Conservation (phyloP, 2,329 filamentous ascomycete genomes). For the Arachnopeziza araneosa region DNA sequence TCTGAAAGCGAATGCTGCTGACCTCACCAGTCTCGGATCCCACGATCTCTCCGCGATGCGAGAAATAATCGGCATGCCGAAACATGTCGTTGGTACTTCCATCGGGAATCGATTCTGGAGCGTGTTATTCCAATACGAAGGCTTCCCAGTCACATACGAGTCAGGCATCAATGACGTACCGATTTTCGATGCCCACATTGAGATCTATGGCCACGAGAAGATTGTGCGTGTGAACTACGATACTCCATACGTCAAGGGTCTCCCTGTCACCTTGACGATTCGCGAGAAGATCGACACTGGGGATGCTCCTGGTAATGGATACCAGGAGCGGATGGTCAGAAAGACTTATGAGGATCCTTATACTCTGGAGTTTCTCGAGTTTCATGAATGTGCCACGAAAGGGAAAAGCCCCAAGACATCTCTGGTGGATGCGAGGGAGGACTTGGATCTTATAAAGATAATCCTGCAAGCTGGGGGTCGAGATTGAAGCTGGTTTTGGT, state of each 20-base stretch:
- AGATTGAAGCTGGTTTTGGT: not conserved
- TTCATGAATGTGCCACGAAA: slow-evolving; percentile 29
- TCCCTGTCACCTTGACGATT: slow-evolving; percentile 32
- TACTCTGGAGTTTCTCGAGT: slow-evolving; percentile 33
- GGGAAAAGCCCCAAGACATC: slow-evolving; percentile 30
- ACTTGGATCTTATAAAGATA: slow-evolving; percentile 18
- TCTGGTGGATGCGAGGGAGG: slow-evolving; percentile 25
- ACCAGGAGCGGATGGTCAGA: slow-evolving; percentile 23
- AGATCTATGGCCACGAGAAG: slow-evolving; percentile 48
- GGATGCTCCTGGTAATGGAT: slow-evolving; percentile 36
- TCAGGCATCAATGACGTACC: slow-evolving; percentile 49
- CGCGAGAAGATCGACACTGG: slow-evolving; percentile 39
- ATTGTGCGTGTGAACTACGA: slow-evolving; percentile 50
- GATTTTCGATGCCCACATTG: slow-evolving; percentile 46
- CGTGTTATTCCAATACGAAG: slow-evolving; percentile 40
- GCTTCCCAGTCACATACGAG: slow-evolving; percentile 52
- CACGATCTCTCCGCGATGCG: slow-evolving; percentile 51
- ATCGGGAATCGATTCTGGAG: slow-evolving; percentile 38
- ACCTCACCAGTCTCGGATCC: slow-evolving; percentile 44
- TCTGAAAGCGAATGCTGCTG: slow-evolving; percentile 33
- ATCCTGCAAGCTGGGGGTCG: slow-evolving; percentile 1
- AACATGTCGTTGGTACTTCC: slow-evolving; percentile 39
- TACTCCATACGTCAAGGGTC: slow-evolving; percentile 51
- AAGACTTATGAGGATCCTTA: slow-evolving; percentile 40
- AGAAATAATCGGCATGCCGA: slow-evolving; percentile 46